Base-by-base conservation (phyloP, 257 asterid genomes). In the Solanum boliviense region DNA sequence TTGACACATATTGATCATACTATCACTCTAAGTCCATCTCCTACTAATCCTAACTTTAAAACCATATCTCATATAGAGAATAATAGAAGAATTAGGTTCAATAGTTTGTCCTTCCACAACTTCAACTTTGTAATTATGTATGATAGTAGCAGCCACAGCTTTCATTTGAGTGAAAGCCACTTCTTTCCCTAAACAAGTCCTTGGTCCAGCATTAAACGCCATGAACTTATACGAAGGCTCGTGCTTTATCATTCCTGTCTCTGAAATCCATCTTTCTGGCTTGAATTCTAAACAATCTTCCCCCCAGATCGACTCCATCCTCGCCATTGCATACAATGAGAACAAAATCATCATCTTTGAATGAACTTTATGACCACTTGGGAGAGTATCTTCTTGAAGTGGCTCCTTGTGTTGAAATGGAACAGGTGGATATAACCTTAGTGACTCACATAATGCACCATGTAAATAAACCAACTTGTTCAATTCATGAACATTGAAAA, bases 31-130 rank as follows among this genome's bases (percentile, higher is more conserved):
- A 81, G 87, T 32, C 94, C 93, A 91, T 89, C 95, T 95, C 89
- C 88, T 94, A 62, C 86, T 75, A 65, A 94, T 88, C 88, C 87
- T 90, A 27, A 91, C 98, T 88, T 91, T 95, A 44, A 94, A 91
- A 0, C 97, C 98, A 78, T 95, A 89, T 60, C 92, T 91, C 93
- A 95, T 94, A 79, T 94, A 93, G 32, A 94, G 96, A 88, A 95
- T 92, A 44, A 95, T 90, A 9, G 98, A 95, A 21, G 89, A 89
- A 91, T 93, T 94, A 86, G 98, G 95, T 20, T 0, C 36, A 52
- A 92, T 91, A 10, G 29, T 18, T 82, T 94, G 96, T 7, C 93
- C 96, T 86, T 93, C 39, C 88, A 93, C 92, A 88, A 92, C 83
- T 31, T 91, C 86, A 86, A 94, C 89, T 23, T 88, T 44, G 15